Conservation (phyloP, 306 rosid genomes). For the Inga oerstediana region DNA sequence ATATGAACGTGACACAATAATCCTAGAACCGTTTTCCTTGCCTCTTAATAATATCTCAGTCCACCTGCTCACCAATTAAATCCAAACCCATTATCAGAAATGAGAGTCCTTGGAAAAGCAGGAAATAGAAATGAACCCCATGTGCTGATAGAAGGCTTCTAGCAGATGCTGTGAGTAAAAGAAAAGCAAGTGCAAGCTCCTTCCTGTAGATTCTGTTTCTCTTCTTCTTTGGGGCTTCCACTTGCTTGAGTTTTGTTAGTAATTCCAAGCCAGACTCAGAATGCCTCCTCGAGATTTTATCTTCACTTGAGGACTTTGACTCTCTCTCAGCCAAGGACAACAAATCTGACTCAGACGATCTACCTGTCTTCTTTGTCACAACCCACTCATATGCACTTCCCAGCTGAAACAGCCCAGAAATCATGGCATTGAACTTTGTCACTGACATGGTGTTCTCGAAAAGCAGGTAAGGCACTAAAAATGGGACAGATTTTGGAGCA, state of each 20-base stretch:
- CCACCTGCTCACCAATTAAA: constrained; percentile 92
- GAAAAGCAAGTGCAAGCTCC: constrained; percentile 93
- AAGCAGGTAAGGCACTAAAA: constrained; percentile 87
- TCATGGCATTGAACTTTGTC: constrained; percentile 98
- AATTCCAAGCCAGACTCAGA: constrained; percentile 86
- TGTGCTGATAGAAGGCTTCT: constrained; percentile 91
- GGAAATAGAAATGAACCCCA: constrained; percentile 93
- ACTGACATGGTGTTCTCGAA: constrained; percentile 99
- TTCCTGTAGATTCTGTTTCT: constrained; percentile 78
- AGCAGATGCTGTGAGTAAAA: constrained; percentile 88
- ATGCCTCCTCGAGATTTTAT: constrained; percentile 74
- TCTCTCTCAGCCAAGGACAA: constrained; percentile 80
- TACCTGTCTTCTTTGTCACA: constrained; percentile 95
- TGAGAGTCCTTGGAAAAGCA: constrained; percentile 95
- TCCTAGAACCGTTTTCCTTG: background rate
- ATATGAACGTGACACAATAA: constrained; percentile 23
- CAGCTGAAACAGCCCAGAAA: constrained; percentile 90
- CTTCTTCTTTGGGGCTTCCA: constrained; percentile 55
- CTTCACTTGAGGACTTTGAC: constrained; percentile 68
- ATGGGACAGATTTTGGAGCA: constrained; percentile 93
- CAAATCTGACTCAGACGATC: constrained; percentile 92
- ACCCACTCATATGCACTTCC: constrained; percentile 99
- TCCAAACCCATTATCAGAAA: constrained; percentile 90
- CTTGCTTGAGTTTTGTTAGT: constrained; percentile 63
- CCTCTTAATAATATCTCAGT: constrained; percentile 43